Base-by-base conservation (phyloP, 2,329 filamentous ascomycete genomes). In the Apiospora saccharicola region DNA sequence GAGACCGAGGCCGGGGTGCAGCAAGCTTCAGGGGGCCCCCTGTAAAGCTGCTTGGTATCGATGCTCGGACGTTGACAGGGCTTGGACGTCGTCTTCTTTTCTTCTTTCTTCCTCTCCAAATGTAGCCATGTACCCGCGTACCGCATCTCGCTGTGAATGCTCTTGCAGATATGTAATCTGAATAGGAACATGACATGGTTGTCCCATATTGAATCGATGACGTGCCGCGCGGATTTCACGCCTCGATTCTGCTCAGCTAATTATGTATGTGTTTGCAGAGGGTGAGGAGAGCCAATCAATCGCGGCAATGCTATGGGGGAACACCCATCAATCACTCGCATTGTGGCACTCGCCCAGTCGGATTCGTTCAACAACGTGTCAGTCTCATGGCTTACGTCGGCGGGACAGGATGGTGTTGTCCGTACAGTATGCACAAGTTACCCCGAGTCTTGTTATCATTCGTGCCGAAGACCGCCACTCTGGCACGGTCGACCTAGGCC, bases 1-100 rank as follows among this genome's bases (percentile, higher is more conserved):
- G 77, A 77, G 72, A 75, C 72, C 61, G 76, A 76, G 75, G 76
- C 78, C 78, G 79, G 79, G 79, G 79, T 81, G 75, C 79, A 81
- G 77, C 72, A 76, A 73, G 68, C 68, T 72, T 69, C 77, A 76
- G 74, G 78, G 78, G 79, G 74, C 72, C 78, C 77, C 77, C 75
- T 78, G 77, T 77, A 74, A 73, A 74, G 73, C 76, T 74, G 72
- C 70, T 41, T 64, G 57, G 57, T 64, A 76, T 76, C 76, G 78
- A 75, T 77, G 72, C 77, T 79, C 74, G 73, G 57, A 76, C 75
- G 67, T 67, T 71, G 77, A 75, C 79, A 80, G 78, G 79, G 79
- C 78, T 79, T 78, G 77, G 75, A 76, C 73, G 72, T 71, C 53
- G 47, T 71, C 57, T 64, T 64, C 34, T 64, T 64, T 64, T 41